Evolutionary conservation across 2,329 filamentous ascomycete species (phyloP), one percentile per base, ranked within the genome.

Genomic region (Clonostachys rosea): DNA sequence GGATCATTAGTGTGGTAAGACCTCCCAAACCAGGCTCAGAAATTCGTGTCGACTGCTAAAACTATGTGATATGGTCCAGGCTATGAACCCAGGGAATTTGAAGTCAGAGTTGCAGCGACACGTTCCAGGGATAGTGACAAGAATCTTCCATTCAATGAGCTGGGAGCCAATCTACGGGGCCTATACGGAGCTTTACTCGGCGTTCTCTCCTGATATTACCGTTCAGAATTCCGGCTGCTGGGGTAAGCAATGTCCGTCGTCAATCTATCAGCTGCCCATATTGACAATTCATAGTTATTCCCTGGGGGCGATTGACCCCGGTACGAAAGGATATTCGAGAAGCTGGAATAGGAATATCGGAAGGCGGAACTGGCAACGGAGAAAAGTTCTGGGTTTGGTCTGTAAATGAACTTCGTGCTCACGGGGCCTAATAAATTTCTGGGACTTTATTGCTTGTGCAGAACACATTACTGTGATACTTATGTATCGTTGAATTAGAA

Each of bases 131-230:
- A 30, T 30, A 30, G 24, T 30, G 9, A 10, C 24, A 30, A 30
- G 4, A 10, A 10, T 30, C 2, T 30, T 30, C 4, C 24, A 30
- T 30, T 10, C 24, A 30, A 30, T 30, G 24, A 5, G 42, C 46
- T 11, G 52, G 54, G 42, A 49, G 52, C 16, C 58, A 3, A 52
- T 65, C 16, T 54, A 67, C 35, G 74, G 74, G 3, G 73, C 73
- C 0, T 76, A 74, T 49, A 76, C 74, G 0, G 67, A 74, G 54
- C 57, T 78, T 2, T 79, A 67, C 49, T 69, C 73, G 6, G 73
- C 64, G 0, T 59, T 74, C 42, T 68, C 71, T 0, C 62, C 65
- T 0, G 67, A 74, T 0, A 60, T 76, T 9, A 71, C 65, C 2
- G 42, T 62, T 3, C 67, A 68, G 34, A 64, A 66, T 20, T 58